phyloP scores from a whole-genome alignment of 352 stramenopile genomes.

The Pythium folliculosum region DNA sequence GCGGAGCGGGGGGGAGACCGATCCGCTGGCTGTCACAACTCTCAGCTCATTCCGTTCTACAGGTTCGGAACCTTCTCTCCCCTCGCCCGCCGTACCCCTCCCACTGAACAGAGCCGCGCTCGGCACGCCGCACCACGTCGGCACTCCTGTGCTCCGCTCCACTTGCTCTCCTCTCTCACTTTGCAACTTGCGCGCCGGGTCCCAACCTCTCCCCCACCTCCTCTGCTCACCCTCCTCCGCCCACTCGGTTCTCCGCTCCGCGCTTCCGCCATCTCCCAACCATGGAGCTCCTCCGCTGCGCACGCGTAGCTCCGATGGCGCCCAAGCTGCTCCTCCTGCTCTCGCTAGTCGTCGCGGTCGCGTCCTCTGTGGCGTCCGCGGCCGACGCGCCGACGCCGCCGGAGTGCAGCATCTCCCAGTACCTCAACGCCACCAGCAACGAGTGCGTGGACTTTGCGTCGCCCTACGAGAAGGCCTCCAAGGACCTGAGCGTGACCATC shows the following conservation, averaged over 20 bases:
- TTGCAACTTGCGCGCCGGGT: constrained; percentile 18
- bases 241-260: background rate
- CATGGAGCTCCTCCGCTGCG: constrained; percentile 10
- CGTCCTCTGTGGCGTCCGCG: background rate
- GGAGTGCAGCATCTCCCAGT: constrained; percentile 26
- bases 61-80: constrained; percentile 1
- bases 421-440: constrained; percentile 30
- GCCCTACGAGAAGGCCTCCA: constrained; percentile 28
- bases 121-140: background rate
- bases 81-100: background rate
- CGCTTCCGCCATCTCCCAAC: background rate
- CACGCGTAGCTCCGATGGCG: constrained; percentile 1
- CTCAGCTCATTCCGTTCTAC: constrained; percentile 16
- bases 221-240: background rate
- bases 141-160: background rate
- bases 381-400: background rate
- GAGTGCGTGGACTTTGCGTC: constrained; percentile 32
- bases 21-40: background rate
- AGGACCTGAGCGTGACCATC: constrained; percentile 22
- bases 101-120: background rate
- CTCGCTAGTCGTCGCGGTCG: constrained; percentile 1
- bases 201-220: constrained; percentile 1
- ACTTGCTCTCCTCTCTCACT: constrained; percentile 10
- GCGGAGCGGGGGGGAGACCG: background rate
- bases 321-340: constrained; percentile 7